Percentiles rank a stretch among this genome's conserved stretches.
These are phyloP conservation scores for Magnolia officinalis DNA, from an alignment of 164 flowering plant species.

Conservation along the genomic window DNA sequence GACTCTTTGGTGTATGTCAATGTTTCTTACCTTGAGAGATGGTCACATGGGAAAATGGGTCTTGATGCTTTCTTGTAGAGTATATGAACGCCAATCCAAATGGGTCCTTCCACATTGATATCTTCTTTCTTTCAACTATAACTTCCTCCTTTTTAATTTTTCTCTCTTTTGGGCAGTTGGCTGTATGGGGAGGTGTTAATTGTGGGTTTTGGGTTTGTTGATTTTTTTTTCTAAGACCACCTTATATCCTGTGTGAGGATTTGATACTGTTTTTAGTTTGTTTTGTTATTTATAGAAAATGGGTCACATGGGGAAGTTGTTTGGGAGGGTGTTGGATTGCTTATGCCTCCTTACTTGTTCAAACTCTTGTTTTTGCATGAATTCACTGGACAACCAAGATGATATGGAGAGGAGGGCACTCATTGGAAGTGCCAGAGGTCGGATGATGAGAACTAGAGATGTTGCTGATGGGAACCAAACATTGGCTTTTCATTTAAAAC, in stretches of 20 bases:
- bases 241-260: neutral
- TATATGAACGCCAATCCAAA: neutral
- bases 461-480: slow-evolving; percentile 52
- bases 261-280: neutral
- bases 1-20: slow-evolving; percentile 3
- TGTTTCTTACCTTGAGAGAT: slow-evolving; percentile 6
- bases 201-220: neutral
- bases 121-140: neutral
- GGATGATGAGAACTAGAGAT: slow-evolving; percentile 49
- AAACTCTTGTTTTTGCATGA: slow-evolving; percentile 57
- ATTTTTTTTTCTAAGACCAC: neutral
- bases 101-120: neutral
- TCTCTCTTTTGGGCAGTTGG: neutral
- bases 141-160: neutral
- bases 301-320: slow-evolving; percentile 53
- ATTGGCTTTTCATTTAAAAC: slow-evolving; percentile 70
- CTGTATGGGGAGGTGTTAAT: neutral
- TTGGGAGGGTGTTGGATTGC: slow-evolving; percentile 56
- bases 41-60: slow-evolving; percentile 24
- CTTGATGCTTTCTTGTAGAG: neutral
- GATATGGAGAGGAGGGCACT: slow-evolving; percentile 45
- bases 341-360: slow-evolving; percentile 47
- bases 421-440: slow-evolving; percentile 24
- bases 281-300: neutral
- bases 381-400: slow-evolving; percentile 23